Percentiles rank a stretch among this genome's conserved stretches.
Conservation (phyloP, 306 rosid genomes). For the Lupinus albus region DNA sequence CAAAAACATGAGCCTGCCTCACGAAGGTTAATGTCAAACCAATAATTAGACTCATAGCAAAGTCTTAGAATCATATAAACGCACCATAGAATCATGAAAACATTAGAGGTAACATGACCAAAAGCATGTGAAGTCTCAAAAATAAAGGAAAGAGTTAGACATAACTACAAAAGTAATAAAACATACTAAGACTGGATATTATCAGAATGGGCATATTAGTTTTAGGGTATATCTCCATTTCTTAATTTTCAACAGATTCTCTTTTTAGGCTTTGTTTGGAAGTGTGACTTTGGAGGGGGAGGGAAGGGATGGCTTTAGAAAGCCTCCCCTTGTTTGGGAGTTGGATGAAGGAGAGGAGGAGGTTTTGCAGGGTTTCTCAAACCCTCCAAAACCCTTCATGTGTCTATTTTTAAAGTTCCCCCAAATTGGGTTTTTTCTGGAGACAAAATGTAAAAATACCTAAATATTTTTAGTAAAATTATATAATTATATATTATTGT, state of each 20-base stretch:
- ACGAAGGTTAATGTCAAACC: constrained; percentile 18
- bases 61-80: constrained; percentile 22
- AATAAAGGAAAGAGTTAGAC: background rate
- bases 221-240: constrained; percentile 3
- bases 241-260: constrained; percentile 16
- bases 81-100: constrained; percentile 14
- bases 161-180: background rate
- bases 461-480: too few species aligned
- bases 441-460: too few species aligned
- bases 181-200: background rate
- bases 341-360: too few species aligned
- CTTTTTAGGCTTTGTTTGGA: too few species aligned
- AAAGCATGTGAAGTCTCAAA: background rate
- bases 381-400: too few species aligned
- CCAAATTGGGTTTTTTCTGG: too few species aligned
- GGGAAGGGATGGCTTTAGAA: too few species aligned
- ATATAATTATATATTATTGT: too few species aligned
- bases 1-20: constrained; percentile 1
- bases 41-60: constrained; percentile 10
- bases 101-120: background rate
- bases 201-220: constrained; percentile 19
- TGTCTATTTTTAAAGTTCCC: too few species aligned
- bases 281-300: too few species aligned
- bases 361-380: too few species aligned
- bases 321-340: too few species aligned